Base-by-base conservation (phyloP, 768 basidiomycete species). In the Pleurotus djamor region DNA sequence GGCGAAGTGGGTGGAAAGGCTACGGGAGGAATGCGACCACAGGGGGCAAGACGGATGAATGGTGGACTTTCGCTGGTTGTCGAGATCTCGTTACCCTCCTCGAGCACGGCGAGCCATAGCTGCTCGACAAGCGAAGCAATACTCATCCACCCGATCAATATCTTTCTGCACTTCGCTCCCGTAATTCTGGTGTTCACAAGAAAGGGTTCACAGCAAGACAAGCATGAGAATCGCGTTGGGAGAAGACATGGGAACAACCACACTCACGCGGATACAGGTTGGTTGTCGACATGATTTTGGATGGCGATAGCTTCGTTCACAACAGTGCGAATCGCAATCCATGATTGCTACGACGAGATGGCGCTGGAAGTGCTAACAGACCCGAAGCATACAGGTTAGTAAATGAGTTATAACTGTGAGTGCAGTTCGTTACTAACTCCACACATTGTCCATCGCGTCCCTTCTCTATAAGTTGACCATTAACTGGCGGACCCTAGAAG, bases 391-490 rank as follows among this genome's bases (percentile, higher is more conserved):
- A 36, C 3, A 60, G n/a, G 48, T 50, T n/a, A 60, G 47, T 33
- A 2, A 12, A 17, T 1, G n/a, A 28, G 21, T 57, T 28, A 38
- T 37, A 13, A 43, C 47, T 34, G 16, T 7, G 3, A 45, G 35
- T 16, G 37, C 62, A n/a, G 49, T 58, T 50, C 54, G 13, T 72
- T 69, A 64, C 74, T 57, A 72, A 91, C 89, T 65, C 86, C 85
- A 70, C 90, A 92, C 60, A 77, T 80, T 57, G 76, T 73, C 89
- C 89, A 92, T 21, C 82, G 83, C 16, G 89, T 91, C 71, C 90
- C 90, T 81, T 90, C 83, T 60, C 90, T 91, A 70, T 28, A 58
- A 59, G 59, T 60, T 43, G 51, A 57, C 32, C 17, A 35, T 62
- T 63, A 60, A 33, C 49, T 49, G 45, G 51, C 43, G 32, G 63